Base-by-base conservation (phyloP, 2,329 filamentous ascomycete species). In the Parafenestella ontariensis region DNA sequence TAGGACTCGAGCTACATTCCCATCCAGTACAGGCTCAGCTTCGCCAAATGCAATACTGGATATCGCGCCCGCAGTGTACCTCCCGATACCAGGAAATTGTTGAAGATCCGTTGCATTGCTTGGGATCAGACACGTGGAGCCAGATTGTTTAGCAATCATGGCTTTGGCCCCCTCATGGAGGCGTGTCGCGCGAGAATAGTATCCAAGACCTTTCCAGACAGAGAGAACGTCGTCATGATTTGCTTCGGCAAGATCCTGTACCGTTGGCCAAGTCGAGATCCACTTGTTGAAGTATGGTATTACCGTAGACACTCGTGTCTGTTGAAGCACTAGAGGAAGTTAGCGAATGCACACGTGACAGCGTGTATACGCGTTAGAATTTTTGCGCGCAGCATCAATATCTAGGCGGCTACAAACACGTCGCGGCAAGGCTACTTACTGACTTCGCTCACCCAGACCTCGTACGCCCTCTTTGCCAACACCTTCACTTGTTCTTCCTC, bases 361-460 rank as follows among this genome's bases (percentile, higher is more conserved):
- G 15, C 56, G 60, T 58, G 57, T 56, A 31, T 34, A 26, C 24
- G 39, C 20, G 28, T 41, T 36, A 26, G 24, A 26, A 5, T 37
- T 37, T 37, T n/a, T 6, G 11, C 34, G 34, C 2, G 13, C 11
- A 37, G 7, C n/a, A 37, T 18, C 13, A n/a, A 18, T 2, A 13
- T 17, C 18, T 20, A 7, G 36, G 24, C 2, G 3, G 24, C 18
- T 26, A 26, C 44, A 42, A 24, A 28, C 24, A 6, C 46, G 10
- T 15, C 3, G 23, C 17, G n/a, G 0, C 23, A 37, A 3, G 18
- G 31, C 18, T 5, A 74, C 71, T 70, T 58, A 74, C 71, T 88
- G 61, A 87, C 83, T 74, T 88, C 86, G 65, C 82, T 85, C 66
- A 88, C 86, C 84, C 85, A 88, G 42, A 88, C 85, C 68, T 87